phyloP scores from a whole-genome alignment of 345 rosid genomes.

The Cardamine occulta region DNA sequence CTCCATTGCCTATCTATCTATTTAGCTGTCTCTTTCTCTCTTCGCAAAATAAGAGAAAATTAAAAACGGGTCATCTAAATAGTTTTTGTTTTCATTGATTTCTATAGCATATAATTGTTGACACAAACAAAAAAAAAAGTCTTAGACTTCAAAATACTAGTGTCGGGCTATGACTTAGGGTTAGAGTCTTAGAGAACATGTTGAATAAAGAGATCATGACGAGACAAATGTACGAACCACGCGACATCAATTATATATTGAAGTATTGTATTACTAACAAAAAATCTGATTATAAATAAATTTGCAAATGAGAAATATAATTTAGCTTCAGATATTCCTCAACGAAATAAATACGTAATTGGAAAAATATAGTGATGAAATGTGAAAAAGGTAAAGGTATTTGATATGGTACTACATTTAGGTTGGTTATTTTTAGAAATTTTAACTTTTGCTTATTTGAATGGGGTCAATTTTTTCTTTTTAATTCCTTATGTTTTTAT shows the following conservation, averaged over 20 bases:
- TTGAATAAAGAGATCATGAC: background rate
- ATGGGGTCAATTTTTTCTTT: background rate
- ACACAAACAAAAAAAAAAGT: background rate
- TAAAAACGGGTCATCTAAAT: background rate
- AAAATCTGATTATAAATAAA: too few relatives aligned
- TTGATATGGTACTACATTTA: background rate
- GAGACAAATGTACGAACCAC: background rate
- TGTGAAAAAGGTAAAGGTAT: background rate
- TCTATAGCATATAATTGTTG: background rate
- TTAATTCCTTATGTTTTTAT: background rate
- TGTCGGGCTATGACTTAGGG: background rate
- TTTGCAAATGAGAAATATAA: background rate
- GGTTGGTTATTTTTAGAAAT: background rate
- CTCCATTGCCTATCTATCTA: background rate
- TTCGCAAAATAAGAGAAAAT: background rate
- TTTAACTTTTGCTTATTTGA: background rate
- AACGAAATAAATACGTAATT: background rate
- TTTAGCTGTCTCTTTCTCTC: background rate
- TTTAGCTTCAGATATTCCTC: background rate
- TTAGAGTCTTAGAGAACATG: background rate
- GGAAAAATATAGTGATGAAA: background rate
- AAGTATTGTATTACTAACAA: background rate
- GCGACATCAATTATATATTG: background rate
- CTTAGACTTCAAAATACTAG: background rate
- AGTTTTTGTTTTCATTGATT: background rate